Evolutionary conservation across 352 stramenopile genomes (phyloP), one percentile per base, ranked within the genome.

Genomic region (Phytopythium litorale): DNA sequence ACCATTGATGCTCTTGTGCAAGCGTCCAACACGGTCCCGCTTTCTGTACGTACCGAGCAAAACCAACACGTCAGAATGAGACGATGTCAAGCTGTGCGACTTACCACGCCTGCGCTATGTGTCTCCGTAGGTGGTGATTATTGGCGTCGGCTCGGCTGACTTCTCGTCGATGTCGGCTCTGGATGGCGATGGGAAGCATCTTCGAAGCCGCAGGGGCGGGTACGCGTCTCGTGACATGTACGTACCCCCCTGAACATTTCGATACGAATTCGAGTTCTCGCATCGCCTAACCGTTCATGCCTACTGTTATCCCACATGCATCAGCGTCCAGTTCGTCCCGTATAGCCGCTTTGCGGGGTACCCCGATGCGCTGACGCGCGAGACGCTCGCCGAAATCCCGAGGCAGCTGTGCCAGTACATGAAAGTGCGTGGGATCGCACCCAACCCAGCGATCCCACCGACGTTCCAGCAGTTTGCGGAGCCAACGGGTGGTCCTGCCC

Each of bases 391-490:
- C 19, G 84, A 95, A 51, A 84, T 95, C 48, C 87, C 87, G 3
- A 60, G 57, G 49, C 87, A 95, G 64, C 68, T 95, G 35, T 84
- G 81, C 56, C 71, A 89, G 60, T 92, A 88, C 71, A 91, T 95
- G 81, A 79, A 79, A 63, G 76, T 82, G 59, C 73, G 79, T 11
- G 71, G 81, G 7, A 70, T 91, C 37, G 64, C 58, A 38, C 78
- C 86, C 11, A 86, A 87, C 40, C 68, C 73, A 53, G 56, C 75
- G 4, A 60, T 88, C 4, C 58, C 72, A 54, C 74, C 79, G 15
- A 80, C 74, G 13, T 88, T 70, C 65, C 69, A 84, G 56, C 49
- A 66, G 25, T 83, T 88, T 55, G 63, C 63, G 0, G 74, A 81
- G 61, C 72, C 76, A 33, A 74, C 60, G 35, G 62, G 62, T 55